Evolutionary conservation across 495 filamentous ascomycete genomes (phyloP).

Genomic region (Haplographium delicatum): DNA sequence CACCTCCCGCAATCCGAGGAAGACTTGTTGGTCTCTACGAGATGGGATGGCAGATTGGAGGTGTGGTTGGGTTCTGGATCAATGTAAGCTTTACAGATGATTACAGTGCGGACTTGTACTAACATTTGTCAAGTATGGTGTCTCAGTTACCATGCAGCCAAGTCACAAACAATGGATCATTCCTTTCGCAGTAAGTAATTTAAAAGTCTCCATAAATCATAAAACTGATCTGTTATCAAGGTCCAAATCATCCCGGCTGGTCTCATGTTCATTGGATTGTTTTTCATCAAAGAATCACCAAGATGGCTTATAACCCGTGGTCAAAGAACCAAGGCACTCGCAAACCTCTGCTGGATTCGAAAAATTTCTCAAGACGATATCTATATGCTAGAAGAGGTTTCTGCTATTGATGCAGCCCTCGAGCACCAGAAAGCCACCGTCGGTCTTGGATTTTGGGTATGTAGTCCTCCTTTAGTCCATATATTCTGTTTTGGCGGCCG

Average conservation of each 20-base stretch:
- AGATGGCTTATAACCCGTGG: constrained; percentile 56
- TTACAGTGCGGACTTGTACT: constrained; percentile 28
- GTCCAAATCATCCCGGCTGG: constrained; percentile 53
- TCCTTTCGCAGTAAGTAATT: constrained; percentile 48
- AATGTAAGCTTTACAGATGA: constrained; percentile 29
- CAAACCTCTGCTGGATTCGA: constrained; percentile 60
- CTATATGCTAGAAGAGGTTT: constrained; percentile 63
- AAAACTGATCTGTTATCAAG: too few species aligned
- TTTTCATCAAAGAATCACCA: constrained; percentile 52
- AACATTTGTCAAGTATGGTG: constrained; percentile 32
- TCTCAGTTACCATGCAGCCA: constrained; percentile 40
- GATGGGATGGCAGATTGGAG: constrained; percentile 67
- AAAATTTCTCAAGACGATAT: constrained; percentile 51
- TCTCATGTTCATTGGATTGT: constrained; percentile 39
- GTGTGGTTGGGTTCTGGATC: constrained; percentile 70
- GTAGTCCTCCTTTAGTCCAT: not conserved
- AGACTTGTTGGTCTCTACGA: constrained; percentile 62
- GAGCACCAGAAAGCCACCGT: constrained; percentile 51
- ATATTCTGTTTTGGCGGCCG: not conserved
- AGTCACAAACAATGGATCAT: constrained; percentile 50
- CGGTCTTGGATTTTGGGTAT: constrained; percentile 55
- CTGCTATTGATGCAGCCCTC: constrained; percentile 52
- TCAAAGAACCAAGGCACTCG: constrained; percentile 47
- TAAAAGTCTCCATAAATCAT: too few species aligned
- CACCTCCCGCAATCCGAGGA: constrained; percentile 49